These are phyloP conservation scores for Allantophomopsis cytisporea DNA, from an alignment of 2,329 filamentous ascomycete species.

Conservation along the genomic window DNA sequence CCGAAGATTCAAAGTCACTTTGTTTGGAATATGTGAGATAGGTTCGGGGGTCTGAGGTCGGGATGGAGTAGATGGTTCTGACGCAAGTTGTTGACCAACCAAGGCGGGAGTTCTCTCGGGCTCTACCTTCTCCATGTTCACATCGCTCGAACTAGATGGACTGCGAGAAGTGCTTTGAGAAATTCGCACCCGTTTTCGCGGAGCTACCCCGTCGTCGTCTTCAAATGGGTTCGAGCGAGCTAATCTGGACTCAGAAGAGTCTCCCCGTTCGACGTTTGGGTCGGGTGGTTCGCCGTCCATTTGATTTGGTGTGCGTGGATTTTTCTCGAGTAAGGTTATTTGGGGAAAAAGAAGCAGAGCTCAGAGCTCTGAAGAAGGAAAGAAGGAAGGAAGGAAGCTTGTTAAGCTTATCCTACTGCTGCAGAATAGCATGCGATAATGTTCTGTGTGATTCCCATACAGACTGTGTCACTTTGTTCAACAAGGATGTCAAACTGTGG, in stretches of 20 bases:
- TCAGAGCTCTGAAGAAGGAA: too few relatives aligned
- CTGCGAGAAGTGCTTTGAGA: slow-evolving; percentile 41
- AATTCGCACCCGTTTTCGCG: slow-evolving; percentile 49
- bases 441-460: too few relatives aligned
- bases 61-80: slow-evolving; percentile 12
- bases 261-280: slow-evolving; percentile 38
- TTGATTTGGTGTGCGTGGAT: slow-evolving; percentile 26
- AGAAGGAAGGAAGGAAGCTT: too few relatives aligned
- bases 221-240: slow-evolving; percentile 52
- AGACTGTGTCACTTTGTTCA: too few relatives aligned
- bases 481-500: too few relatives aligned
- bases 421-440: too few relatives aligned
- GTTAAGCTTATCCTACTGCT: too few relatives aligned
- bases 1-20: slow-evolving; percentile 48
- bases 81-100: slow-evolving; percentile 1
- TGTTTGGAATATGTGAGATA: slow-evolving; percentile 29
- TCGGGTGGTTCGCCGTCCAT: slow-evolving; percentile 19
- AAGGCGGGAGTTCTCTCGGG: too few relatives aligned
- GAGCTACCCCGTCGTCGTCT: slow-evolving; percentile 29
- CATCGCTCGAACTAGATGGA: slow-evolving; percentile 21
- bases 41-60: slow-evolving; percentile 5
- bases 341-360: background rate
- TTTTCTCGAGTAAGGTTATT: background rate
- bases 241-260: slow-evolving; percentile 48
- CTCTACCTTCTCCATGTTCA: too few relatives aligned